Conservation (phyloP, 2,329 filamentous ascomycete species). For the Aspergillus jensenii region DNA sequence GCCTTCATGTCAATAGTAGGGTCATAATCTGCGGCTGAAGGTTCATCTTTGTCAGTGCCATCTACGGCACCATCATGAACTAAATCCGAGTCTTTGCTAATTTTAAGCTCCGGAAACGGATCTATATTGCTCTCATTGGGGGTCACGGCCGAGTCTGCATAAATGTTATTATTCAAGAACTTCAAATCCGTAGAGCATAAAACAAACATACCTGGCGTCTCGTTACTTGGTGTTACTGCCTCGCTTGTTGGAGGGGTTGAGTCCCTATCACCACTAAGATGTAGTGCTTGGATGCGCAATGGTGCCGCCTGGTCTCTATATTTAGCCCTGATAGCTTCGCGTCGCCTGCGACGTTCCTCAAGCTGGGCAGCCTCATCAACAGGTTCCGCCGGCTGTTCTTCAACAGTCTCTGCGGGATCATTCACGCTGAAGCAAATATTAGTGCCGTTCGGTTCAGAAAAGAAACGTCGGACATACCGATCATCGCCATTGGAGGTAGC, state of each 20-base stretch:
- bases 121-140: conserved; percentile 51
- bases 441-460: conserved; percentile 8
- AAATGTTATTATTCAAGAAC: not conserved
- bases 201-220: conserved; percentile 38
- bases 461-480: conserved; percentile 41
- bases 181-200: not conserved
- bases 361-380: conserved; percentile 80
- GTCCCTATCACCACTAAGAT: conserved; percentile 59
- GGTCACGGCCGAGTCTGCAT: conserved; percentile 40
- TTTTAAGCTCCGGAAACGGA: conserved; percentile 61
- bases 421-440: conserved; percentile 20
- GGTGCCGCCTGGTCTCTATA: conserved; percentile 70
- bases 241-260: conserved; percentile 53
- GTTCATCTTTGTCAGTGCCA: conserved; percentile 64
- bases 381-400: conserved; percentile 53
- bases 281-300: conserved; percentile 72
- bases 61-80: conserved; percentile 53
- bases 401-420: conserved; percentile 13
- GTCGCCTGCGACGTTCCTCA: conserved; percentile 77
- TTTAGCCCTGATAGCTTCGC: conserved; percentile 83
- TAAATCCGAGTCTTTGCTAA: conserved; percentile 67
- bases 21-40: conserved; percentile 92
- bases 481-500: conserved; percentile 34
- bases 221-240: conserved; percentile 38
- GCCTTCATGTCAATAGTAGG: conserved; percentile 86